Evolutionary conservation across 495 filamentous ascomycete genomes (phyloP), one percentile per base, ranked within the genome.

Genomic region (Entonaema liquescens): DNA sequence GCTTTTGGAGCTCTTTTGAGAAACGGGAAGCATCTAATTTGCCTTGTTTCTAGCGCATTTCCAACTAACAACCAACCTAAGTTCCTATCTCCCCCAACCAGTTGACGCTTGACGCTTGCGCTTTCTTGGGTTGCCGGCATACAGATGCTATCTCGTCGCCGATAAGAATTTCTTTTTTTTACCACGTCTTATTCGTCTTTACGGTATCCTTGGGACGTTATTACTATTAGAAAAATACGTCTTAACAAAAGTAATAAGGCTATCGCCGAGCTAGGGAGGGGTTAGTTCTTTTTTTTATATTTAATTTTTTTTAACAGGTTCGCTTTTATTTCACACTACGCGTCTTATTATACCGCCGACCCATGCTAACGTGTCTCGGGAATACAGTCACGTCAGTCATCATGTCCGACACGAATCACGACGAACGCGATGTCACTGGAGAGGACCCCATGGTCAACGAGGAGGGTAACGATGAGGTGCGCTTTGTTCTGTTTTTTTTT

Each of bases 381-480:
- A 58, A 52, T 19, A 38, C 38, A 59, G 9, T 21, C 13, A 33
- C 54, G 13, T 15, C 47, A 68, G n/a, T 11, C 56, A 70, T 21
- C 66, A 79, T 79, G 77, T 72, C 75, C 28, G 77, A 79, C 25
- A 63, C 64, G 17, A 72, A 74, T 31, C 65, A 31, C 23, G 67
- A 74, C 13, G 71, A 77, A 29, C 75, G 60, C 60, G 73, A 76
- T 61, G 73, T 76, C 40, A 52, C 73, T 44, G 66, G 23, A 35
- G 77, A 77, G 49, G 71, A 80, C 28, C 78, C 79, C 26, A 57
- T 71, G 49, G 76, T 81, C 21, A 77, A 68, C 54, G 81, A 82
- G 33, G 82, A 82, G 59, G 78, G 67, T 29, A 83, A 81, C 58
- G 82, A 84, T 49, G 82, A 83, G 78, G 82, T 83, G 70, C 71